A percentile compares a stretch with the other conserved stretches of the same genome.
These are phyloP conservation scores for Mitragyna speciosa DNA, from an alignment of 257 asterid genomes.

Conservation along the genomic window DNA sequence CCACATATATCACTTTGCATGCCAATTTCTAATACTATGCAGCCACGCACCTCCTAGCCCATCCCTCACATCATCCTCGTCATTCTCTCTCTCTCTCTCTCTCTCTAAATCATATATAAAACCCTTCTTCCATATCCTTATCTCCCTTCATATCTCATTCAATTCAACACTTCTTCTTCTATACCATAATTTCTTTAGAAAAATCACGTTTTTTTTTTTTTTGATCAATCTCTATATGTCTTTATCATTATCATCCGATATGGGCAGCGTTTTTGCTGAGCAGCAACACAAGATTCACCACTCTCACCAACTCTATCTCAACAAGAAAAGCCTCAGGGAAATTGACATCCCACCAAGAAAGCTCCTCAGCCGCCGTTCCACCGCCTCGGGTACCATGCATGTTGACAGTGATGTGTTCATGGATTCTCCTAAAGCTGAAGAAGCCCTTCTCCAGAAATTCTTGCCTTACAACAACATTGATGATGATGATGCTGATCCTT, in stretches of 20 bases:
- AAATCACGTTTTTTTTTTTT: too few relatives aligned
- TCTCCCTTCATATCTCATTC: not conserved
- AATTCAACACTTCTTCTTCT: slow-evolving; percentile 8
- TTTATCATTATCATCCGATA: slow-evolving; percentile 17
- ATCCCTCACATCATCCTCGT: slow-evolving; percentile 69
- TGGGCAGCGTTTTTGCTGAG: slow-evolving; percentile 61
- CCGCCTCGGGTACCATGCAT: slow-evolving; percentile 8
- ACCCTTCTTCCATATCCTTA: not conserved
- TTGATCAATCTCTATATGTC: too few relatives aligned
- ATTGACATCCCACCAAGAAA: slow-evolving; percentile 84
- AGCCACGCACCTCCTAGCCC: slow-evolving; percentile 88
- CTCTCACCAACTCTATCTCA: slow-evolving; percentile 67
- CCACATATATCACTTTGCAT: slow-evolving; percentile 73
- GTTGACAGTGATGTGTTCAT: slow-evolving; percentile 20
- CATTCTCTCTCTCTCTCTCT: slow-evolving; percentile 10
- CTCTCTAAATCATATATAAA: not conserved
- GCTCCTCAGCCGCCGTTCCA: slow-evolving; percentile 51
- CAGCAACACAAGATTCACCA: slow-evolving; percentile 49
- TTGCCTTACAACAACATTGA: slow-evolving; percentile 59
- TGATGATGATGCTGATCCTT: slow-evolving; percentile 60
- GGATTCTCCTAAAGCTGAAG: slow-evolving; percentile 57
- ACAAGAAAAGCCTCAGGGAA: slow-evolving; percentile 64
- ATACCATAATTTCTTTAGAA: not conserved
- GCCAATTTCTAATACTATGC: slow-evolving; percentile 54
- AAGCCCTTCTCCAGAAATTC: slow-evolving; percentile 61